Evolutionary conservation across 805 yeast species (phyloP), one percentile per base, ranked within the genome.

Genomic region (Wickerhamomyces chambardii): DNA sequence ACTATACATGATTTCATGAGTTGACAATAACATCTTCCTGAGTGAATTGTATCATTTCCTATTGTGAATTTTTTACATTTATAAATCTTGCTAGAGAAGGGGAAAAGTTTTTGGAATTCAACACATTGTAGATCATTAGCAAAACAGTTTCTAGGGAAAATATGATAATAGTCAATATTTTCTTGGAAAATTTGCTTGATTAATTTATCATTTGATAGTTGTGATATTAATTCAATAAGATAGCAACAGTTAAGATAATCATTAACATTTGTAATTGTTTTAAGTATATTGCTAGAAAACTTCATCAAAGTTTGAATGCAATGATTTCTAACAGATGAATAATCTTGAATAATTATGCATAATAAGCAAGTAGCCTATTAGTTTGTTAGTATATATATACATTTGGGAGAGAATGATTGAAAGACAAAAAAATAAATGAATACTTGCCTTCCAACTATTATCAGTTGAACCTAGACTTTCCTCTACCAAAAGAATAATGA

Each of bases 381-480:
- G 12, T 11, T 14, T 24, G 27, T 24, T 24, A 24, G 27, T 24
- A 24, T 11, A 24, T 24, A n/a, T n/a, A n/a, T n/a, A n/a, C n/a
- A n/a, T n/a, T n/a, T n/a, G n/a, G n/a, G n/a, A n/a, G n/a, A n/a
- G n/a, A n/a, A n/a, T n/a, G n/a, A n/a, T n/a, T n/a, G n/a, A n/a
- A n/a, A n/a, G n/a, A n/a, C n/a, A n/a, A n/a, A n/a, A n/a, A n/a
- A n/a, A n/a, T n/a, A n/a, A n/a, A n/a, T n/a, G n/a, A n/a, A 5
- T 24, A 28, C n/a, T 7, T 22, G 51, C 55, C 35, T 50, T 51
- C 56, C 56, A 51, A 19, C 51, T 48, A 24, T 43, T 42, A 6
- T 33, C 18, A 28, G 36, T 36, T 9, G 19, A 24, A 4, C 32
- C n/a, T 6, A 43, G 12, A 9, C 35, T 34, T 18, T 41, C 43